These are phyloP conservation scores for Mimosa bimucronata DNA, from an alignment of 306 rosid species.

Conservation along the genomic window DNA sequence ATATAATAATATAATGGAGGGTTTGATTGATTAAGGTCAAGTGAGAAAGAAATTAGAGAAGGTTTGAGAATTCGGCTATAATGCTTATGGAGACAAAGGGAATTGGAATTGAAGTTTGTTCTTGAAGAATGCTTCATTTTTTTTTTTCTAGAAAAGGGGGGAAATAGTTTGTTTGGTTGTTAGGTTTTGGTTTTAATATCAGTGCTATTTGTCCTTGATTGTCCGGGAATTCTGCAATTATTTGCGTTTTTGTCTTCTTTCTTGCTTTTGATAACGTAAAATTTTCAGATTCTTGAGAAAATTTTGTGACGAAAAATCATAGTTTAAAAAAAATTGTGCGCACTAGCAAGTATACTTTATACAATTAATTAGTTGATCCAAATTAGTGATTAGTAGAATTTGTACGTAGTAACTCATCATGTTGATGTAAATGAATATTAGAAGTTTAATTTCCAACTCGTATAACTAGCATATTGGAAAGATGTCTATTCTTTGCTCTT, in stretches of 20 bases:
- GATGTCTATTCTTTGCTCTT: too few species aligned
- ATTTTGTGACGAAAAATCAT: background rate
- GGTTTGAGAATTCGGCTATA: background rate
- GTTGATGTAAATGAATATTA: too few species aligned
- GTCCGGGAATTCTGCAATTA: conserved; percentile 58
- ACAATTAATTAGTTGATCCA: too few species aligned
- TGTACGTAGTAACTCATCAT: too few species aligned
- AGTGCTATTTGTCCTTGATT: conserved; percentile 36
- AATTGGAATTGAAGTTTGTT: conserved; percentile 35
- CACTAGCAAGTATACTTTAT: background rate
- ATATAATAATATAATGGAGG: background rate
- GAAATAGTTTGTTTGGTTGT: conserved; percentile 29
- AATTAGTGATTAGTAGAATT: background rate
- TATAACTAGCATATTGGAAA: too few species aligned
- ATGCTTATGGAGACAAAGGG: conserved; percentile 24
- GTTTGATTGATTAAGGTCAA: background rate
- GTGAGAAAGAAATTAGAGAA: conserved; percentile 9
- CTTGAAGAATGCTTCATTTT: conserved; percentile 16
- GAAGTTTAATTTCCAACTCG: too few species aligned
- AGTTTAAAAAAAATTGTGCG: background rate
- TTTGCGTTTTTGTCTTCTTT: conserved; percentile 48
- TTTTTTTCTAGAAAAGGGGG: background rate
- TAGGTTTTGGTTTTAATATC: conserved; percentile 34
- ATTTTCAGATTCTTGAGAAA: background rate
- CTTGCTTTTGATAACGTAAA: background rate